These are phyloP conservation scores for Diaporthe ilicicola DNA, from an alignment of 2,329 filamentous ascomycete species.

Conservation along the genomic window DNA sequence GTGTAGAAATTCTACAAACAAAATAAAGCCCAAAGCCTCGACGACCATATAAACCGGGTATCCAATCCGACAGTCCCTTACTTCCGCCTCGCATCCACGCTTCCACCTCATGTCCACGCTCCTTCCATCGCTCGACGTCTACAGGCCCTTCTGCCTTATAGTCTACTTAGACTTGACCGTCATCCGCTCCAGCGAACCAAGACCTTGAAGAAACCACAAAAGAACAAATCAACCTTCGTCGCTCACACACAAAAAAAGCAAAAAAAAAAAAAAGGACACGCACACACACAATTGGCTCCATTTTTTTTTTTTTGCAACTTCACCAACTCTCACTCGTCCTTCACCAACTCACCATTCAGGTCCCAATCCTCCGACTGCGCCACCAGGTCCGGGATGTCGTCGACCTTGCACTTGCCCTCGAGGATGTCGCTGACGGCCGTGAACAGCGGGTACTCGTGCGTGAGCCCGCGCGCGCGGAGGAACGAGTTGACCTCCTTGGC, in stretches of 20 bases:
- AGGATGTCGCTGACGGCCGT: slow-evolving; percentile 88
- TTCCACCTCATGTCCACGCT: background rate
- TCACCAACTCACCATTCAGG: slow-evolving; percentile 26
- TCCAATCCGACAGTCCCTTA: background rate
- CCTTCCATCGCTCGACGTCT: no score
- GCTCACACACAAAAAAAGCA: no score
- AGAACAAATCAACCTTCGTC: slow-evolving; percentile 20
- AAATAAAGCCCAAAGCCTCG: background rate
- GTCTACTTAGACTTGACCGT: background rate
- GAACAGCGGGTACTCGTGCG: slow-evolving; percentile 89
- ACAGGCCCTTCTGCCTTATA: background rate
- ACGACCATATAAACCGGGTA: background rate
- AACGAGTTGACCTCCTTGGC: slow-evolving; percentile 92
- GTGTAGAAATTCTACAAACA: background rate
- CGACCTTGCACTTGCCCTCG: slow-evolving; percentile 76
- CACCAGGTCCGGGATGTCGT: slow-evolving; percentile 81
- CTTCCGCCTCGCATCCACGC: background rate
- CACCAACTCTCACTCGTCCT: background rate
- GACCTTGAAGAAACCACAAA: slow-evolving; percentile 10
- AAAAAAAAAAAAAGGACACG: no score
- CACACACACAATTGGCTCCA: background rate
- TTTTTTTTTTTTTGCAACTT: background rate
- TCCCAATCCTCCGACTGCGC: slow-evolving; percentile 35
- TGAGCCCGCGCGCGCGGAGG: slow-evolving; percentile 78
- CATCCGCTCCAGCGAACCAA: background rate